These are phyloP conservation scores for Starmera quercuum DNA, from an alignment of 805 yeast species.

Conservation along the genomic window DNA sequence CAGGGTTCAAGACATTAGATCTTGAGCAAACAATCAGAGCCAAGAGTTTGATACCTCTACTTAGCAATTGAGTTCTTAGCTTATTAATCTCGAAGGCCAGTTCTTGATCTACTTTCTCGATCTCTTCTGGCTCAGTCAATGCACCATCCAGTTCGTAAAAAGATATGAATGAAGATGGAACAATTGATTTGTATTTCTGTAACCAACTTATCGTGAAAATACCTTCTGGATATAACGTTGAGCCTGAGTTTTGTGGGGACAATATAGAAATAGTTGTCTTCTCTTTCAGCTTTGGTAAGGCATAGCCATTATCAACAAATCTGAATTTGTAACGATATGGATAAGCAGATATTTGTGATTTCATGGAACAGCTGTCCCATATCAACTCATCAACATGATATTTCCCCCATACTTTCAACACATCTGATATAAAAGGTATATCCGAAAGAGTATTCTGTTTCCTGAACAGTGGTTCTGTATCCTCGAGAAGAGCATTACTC, in stretches of 20 bases:
- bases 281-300: slow-evolving; percentile 13
- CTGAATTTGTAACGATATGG: slow-evolving; percentile 23
- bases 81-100: slow-evolving; percentile 29
- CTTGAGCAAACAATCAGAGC: slow-evolving; percentile 26
- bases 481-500: not conserved
- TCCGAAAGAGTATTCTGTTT: slow-evolving; percentile 3
- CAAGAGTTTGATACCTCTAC: slow-evolving; percentile 25
- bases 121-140: slow-evolving; percentile 14
- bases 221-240: slow-evolving; percentile 32
- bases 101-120: slow-evolving; percentile 21
- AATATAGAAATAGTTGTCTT: slow-evolving; percentile 18
- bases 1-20: slow-evolving; percentile 21
- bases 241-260: slow-evolving; percentile 38
- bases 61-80: slow-evolving; percentile 23
- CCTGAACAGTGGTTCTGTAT: slow-evolving; percentile 6
- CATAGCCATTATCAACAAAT: slow-evolving; percentile 20
- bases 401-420: slow-evolving; percentile 21
- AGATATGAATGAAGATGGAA: slow-evolving; percentile 41
- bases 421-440: slow-evolving; percentile 13
- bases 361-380: slow-evolving; percentile 20
- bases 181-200: slow-evolving; percentile 36
- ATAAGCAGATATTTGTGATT: slow-evolving; percentile 12
- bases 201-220: slow-evolving; percentile 43
- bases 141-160: slow-evolving; percentile 34
- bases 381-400: slow-evolving; percentile 19